A percentile compares a stretch with the other conserved stretches of the same genome.
These are phyloP conservation scores for Agrocybe praecox DNA, from an alignment of 768 basidiomycete species.

Conservation along the genomic window DNA sequence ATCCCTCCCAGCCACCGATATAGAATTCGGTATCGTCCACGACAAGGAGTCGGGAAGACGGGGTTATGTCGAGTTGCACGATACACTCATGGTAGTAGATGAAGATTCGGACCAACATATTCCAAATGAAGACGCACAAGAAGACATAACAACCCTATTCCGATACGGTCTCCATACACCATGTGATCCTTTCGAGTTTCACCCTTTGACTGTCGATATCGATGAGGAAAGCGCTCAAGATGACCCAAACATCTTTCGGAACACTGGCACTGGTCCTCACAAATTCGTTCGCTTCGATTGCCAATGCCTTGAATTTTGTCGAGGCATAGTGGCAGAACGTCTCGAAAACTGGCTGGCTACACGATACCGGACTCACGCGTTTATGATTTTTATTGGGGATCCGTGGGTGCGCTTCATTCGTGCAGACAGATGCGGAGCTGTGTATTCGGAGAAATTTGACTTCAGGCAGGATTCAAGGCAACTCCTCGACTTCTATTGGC, in stretches of 20 bases:
- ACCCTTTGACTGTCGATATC: background rate
- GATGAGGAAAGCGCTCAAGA: background rate
- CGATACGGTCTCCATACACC: background rate
- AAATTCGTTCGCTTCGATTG: background rate
- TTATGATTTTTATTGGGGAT: constrained; percentile 2
- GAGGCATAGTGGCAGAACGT: background rate
- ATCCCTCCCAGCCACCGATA: background rate
- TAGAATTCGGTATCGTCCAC: background rate
- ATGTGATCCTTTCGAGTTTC: background rate
- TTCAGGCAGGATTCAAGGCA: background rate
- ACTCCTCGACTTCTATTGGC: constrained; percentile 4
- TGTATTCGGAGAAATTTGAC: background rate
- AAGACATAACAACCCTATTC: background rate
- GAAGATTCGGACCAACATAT: background rate
- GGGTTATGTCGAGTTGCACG: background rate
- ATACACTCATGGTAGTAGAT: background rate
- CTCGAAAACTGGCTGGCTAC: background rate
- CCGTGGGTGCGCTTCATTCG: background rate
- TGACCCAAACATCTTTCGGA: background rate
- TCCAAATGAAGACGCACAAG: background rate
- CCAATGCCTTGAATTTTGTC: background rate
- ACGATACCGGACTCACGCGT: constrained; percentile 2
- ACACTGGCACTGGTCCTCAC: background rate
- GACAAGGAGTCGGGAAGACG: background rate
- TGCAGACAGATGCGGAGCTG: constrained; percentile 1